These are phyloP conservation scores for Pleurotus tuber-regium DNA, from an alignment of 768 basidiomycete species.

Conservation along the genomic window DNA sequence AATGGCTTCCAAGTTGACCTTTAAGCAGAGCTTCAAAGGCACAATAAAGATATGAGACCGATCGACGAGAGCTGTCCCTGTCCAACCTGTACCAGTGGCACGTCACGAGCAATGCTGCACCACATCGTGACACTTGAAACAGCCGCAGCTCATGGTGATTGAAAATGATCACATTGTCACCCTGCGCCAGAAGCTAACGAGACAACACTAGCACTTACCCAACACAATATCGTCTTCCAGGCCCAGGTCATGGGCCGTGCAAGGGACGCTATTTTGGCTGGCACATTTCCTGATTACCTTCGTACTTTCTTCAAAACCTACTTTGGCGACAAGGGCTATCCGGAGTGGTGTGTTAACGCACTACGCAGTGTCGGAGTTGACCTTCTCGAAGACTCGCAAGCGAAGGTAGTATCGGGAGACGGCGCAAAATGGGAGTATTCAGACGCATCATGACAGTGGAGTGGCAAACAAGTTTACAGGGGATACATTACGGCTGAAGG, in stretches of 20 bases:
- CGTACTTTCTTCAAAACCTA: conserved; percentile 73
- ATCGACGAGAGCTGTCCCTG: conserved; percentile 83
- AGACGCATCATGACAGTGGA: conserved; percentile 20
- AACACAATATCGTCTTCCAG: conserved; percentile 85
- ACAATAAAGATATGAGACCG: conserved; percentile 63
- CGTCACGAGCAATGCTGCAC: conserved; percentile 72
- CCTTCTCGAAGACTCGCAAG: conserved; percentile 54
- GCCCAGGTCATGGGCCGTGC: conserved; percentile 86
- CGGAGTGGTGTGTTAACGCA: conserved; percentile 88
- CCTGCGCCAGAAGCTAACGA: too few relatives aligned
- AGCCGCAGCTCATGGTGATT: conserved; percentile 75
- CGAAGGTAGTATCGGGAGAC: conserved; percentile 53
- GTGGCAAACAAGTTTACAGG: conserved; percentile 1
- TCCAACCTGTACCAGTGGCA: conserved; percentile 72
- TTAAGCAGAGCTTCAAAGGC: conserved; percentile 59
- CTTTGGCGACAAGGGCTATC: conserved; percentile 76
- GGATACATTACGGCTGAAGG: not conserved
- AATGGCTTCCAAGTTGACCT: not conserved
- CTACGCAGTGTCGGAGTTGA: conserved; percentile 82
- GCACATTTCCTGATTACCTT: conserved; percentile 77
- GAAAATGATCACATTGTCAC: conserved; percentile 9
- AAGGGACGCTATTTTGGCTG: conserved; percentile 75
- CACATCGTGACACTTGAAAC: conserved; percentile 80
- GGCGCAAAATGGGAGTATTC: conserved; percentile 85
- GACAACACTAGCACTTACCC: conserved; percentile 69